phyloP scores from a whole-genome alignment of 2,329 filamentous ascomycete species.

The Stemphylium vesicarium region DNA sequence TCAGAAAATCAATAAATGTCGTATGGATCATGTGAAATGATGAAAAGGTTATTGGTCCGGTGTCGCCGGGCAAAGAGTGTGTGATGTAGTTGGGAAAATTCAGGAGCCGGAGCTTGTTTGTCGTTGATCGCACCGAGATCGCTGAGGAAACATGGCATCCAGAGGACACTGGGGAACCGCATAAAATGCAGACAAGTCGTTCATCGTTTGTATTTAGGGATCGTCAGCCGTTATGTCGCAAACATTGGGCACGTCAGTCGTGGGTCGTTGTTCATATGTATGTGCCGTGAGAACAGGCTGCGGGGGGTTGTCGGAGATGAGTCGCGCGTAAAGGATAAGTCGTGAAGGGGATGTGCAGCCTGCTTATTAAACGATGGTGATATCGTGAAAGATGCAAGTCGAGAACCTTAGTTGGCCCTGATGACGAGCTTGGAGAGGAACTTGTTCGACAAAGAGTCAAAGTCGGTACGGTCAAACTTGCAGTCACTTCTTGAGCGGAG shows the following conservation, averaged over 20 bases:
- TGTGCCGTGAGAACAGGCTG: slow-evolving; percentile 37
- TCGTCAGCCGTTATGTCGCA: slow-evolving; percentile 45
- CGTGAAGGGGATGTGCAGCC: slow-evolving; percentile 22
- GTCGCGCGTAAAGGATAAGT: slow-evolving; percentile 22
- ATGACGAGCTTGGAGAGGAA: slow-evolving; percentile 97
- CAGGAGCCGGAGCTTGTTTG: slow-evolving; percentile 19
- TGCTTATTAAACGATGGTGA: slow-evolving; percentile 18
- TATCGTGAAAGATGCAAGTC: slow-evolving; percentile 1
- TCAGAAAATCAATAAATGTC: slow-evolving; percentile 28
- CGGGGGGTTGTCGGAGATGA: slow-evolving; percentile 35
- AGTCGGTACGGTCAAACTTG: slow-evolving; percentile 89
- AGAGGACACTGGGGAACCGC: slow-evolving; percentile 48
- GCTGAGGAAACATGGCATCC: slow-evolving; percentile 42
- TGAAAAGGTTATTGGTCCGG: slow-evolving; percentile 21
- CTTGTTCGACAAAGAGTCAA: slow-evolving; percentile 95
- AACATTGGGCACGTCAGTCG: slow-evolving; percentile 41
- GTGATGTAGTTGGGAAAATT: slow-evolving; percentile 38
- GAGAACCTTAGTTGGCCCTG: slow-evolving; percentile 73
- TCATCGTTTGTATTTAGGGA: slow-evolving; percentile 39
- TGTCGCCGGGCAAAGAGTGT: slow-evolving; percentile 32
- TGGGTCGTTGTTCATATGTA: slow-evolving; percentile 40
- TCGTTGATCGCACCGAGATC: slow-evolving; percentile 22
- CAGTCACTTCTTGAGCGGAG: slow-evolving; percentile 78
- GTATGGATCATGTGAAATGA: slow-evolving; percentile 28
- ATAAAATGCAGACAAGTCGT: slow-evolving; percentile 38